Evolutionary conservation across 768 basidiomycete species (phyloP), one percentile per base, ranked within the genome.

Genomic region (Lyophyllum semitale): DNA sequence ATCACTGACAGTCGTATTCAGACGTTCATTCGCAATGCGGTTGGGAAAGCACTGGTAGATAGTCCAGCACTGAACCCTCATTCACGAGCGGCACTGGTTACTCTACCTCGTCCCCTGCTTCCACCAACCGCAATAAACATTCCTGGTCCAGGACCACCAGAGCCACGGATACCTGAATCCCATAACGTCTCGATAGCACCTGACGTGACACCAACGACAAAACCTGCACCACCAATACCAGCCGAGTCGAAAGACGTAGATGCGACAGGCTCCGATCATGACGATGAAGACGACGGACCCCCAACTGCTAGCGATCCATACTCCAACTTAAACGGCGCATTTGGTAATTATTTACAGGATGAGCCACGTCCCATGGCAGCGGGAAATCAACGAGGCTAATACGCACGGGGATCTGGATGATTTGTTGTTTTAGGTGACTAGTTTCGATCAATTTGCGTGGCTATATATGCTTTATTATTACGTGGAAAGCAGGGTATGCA

Each of bases 11-110:
- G n/a, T 49, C 38, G 37, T 57, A 13, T 22, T 37, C 37, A 94
- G 91, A 96, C 94, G 2, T 98, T 98, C 73, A 98, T 98, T 63
- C 88, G 95, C 22, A 88, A 88, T 60, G 92, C 95, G 8, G 80
- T 85, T 41, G 89, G 92, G 37, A 91, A 85, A 66, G 89, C 91
- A 23, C 77, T 98, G 52, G 70, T 76, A 48, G 95, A 98, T 70
- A 95, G 91, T 44, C 93, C 94, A 13, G 95, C 95, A 1, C 77
- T 98, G 41, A 97, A 98, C 66, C 66, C 84, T 0, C 82, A 90
- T 56, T 95, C 93, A 1, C 82, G 88, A 52, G 79, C 84, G 43
- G 86, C 85, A 33, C 78, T 92, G 11, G 80, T 92, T 18, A 80
- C 87, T 5, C 68, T 88, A 17, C 66, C 82, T 38, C 83, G 84